Percentiles rank a stretch among this genome's conserved stretches.
Conservation (phyloP, 495 filamentous ascomycete genomes). For the Neurospora intermedia region DNA sequence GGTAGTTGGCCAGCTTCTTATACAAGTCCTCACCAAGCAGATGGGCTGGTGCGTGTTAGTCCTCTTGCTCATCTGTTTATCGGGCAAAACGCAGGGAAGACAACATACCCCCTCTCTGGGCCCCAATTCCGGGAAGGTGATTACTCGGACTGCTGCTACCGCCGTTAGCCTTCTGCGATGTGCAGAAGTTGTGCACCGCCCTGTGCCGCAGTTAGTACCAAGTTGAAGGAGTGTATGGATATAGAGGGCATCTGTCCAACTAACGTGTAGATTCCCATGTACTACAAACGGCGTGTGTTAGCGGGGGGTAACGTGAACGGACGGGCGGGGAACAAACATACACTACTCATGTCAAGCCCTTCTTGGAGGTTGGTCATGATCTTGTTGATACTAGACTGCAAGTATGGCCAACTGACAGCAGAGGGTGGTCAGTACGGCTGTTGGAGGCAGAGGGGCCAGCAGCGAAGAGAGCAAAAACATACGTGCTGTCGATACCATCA, state of each 20-base stretch:
- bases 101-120: constrained; percentile 69
- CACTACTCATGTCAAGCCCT: constrained; percentile 83
- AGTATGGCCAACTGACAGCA: constrained; percentile 64
- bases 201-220: constrained; percentile 28
- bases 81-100: background rate
- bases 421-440: constrained; percentile 1
- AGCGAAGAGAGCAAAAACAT: constrained; percentile 25
- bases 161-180: constrained; percentile 81
- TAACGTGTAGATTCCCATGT: constrained; percentile 96
- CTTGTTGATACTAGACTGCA: constrained; percentile 75
- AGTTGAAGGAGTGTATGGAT: constrained; percentile 13
- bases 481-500: constrained; percentile 81
- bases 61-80: background rate
- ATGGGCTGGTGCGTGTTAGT: constrained; percentile 51
- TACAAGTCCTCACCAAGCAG: constrained; percentile 95
- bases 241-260: constrained; percentile 16
- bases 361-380: constrained; percentile 89
- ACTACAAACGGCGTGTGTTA: constrained; percentile 32
- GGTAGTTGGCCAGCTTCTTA: constrained; percentile 74
- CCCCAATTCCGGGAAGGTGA: constrained; percentile 22
- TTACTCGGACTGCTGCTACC: constrained; percentile 7
- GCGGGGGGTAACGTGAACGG: background rate
- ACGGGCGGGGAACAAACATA: constrained; percentile 32
- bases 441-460: background rate
- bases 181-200: constrained; percentile 98